phyloP scores from a whole-genome alignment of 139 green algal genomes.

The Chlorella ohadii region DNA sequence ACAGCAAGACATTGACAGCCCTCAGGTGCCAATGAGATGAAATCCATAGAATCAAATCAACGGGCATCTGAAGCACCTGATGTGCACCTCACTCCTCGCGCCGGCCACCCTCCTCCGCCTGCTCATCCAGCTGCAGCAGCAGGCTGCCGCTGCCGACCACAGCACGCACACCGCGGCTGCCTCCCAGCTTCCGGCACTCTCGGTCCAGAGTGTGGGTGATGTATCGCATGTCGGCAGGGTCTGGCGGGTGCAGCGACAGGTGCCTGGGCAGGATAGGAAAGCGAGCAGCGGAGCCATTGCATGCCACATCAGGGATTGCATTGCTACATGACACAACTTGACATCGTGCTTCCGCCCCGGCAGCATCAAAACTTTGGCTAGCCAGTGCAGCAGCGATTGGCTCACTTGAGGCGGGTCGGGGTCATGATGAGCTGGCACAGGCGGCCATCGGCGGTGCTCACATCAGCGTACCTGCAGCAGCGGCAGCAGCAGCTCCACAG shows the following conservation, averaged over 20 bases:
- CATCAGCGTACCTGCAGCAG: conserved; percentile 24
- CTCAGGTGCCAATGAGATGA: too few species aligned
- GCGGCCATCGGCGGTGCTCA: neutral
- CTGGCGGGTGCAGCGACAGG: conserved; percentile 10
- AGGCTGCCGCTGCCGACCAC: neutral
- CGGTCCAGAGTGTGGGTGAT: neutral
- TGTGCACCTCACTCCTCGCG: too few species aligned
- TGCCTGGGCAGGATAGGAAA: neutral
- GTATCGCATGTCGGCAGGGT: conserved; percentile 4
- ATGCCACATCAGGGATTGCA: too few species aligned
- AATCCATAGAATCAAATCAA: too few species aligned
- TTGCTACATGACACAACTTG: too few species aligned
- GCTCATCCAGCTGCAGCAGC: neutral
- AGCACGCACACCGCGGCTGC: neutral
- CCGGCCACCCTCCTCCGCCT: neutral
- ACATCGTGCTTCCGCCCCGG: too few species aligned
- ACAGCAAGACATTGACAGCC: too few species aligned
- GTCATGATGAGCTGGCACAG: conserved; percentile 27
- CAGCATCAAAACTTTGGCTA: too few species aligned
- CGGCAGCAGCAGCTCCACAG: neutral
- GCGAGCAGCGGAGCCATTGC: too few species aligned
- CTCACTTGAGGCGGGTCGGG: conserved; percentile 36
- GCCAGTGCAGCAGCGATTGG: neutral
- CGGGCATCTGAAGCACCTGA: too few species aligned
- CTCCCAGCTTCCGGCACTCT: conserved; percentile 21